Conservation (phyloP, 2,329 filamentous ascomycete species). For the Talaromyces sp. region DNA sequence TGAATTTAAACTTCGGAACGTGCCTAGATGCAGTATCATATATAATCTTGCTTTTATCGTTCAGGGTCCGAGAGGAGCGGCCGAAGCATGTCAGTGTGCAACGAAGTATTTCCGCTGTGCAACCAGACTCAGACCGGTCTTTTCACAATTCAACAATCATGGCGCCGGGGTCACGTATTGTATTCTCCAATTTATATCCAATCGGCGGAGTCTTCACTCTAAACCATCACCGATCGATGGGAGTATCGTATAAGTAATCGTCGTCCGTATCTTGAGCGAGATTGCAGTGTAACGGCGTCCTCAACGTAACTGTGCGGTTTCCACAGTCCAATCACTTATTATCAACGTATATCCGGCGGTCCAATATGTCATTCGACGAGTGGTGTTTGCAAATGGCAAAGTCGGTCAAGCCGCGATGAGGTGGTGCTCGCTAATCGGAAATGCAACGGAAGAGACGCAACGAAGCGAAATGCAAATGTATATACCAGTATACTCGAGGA, state of each 20-base stretch:
- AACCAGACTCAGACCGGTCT: constrained; percentile 11
- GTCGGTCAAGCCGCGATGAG: background rate
- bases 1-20: background rate
- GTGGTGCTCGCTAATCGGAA: constrained; percentile 2
- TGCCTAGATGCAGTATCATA: background rate
- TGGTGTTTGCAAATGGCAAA: background rate
- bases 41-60: background rate
- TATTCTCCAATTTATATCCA: background rate
- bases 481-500: background rate
- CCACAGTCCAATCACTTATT: background rate
- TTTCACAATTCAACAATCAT: constrained; percentile 12
- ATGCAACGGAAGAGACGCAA: background rate
- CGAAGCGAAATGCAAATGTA: background rate
- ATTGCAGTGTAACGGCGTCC: background rate
- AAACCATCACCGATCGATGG: background rate
- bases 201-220: background rate
- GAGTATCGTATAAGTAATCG: background rate
- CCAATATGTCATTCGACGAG: background rate
- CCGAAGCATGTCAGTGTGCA: background rate
- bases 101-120: background rate
- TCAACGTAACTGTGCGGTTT: background rate
- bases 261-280: background rate
- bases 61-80: background rate
- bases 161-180: background rate
- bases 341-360: background rate